A percentile compares a stretch with the other conserved stretches of the same genome.
Evolutionary conservation across 805 yeast species (phyloP).

Genomic region (Yamadazyma paraphyllophila): DNA sequence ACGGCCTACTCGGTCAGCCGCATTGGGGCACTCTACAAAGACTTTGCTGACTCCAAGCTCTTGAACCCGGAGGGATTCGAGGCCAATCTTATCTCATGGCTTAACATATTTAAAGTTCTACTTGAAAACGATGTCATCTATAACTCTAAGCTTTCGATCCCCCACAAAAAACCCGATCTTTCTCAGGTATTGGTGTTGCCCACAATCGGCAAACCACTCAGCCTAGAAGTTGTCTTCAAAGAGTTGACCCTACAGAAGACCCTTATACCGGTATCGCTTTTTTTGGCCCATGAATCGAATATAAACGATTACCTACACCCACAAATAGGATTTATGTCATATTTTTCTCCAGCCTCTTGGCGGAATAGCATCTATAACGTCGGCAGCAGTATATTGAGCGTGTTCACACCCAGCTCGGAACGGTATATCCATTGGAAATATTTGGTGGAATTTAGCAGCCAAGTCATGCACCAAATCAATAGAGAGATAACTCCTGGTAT

Average conservation of each 20-base stretch:
- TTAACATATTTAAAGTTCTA: constrained; percentile 12
- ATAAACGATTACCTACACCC: constrained; percentile 10
- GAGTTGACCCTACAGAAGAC: constrained; percentile 21
- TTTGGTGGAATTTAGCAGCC: constrained; percentile 4
- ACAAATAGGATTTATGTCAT: constrained; percentile 4
- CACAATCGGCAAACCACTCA: constrained; percentile 30
- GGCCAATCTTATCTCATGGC: constrained; percentile 43
- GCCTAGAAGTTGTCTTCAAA: constrained; percentile 23
- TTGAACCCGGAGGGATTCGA: constrained; percentile 43
- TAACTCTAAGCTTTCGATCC: constrained; percentile 18
- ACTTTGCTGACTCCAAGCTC: constrained; percentile 27
- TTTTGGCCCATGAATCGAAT: constrained; percentile 5
- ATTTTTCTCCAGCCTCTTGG: constrained; percentile 11
- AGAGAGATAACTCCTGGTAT: constrained; percentile 5
- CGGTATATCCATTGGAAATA: constrained; percentile 11
- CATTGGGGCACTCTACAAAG: constrained; percentile 26
- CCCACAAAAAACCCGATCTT: constrained; percentile 13
- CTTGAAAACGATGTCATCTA: constrained; percentile 15
- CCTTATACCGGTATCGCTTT: constrained; percentile 20
- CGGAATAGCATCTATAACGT: neutral
- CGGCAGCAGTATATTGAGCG: neutral
- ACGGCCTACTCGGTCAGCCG: constrained; percentile 10
- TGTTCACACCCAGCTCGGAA: constrained; percentile 4
- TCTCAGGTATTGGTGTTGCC: constrained; percentile 23
- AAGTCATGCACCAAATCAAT: constrained; percentile 3